Evolutionary conservation across 805 yeast species (phyloP).

Genomic region (Pichia heedii): DNA sequence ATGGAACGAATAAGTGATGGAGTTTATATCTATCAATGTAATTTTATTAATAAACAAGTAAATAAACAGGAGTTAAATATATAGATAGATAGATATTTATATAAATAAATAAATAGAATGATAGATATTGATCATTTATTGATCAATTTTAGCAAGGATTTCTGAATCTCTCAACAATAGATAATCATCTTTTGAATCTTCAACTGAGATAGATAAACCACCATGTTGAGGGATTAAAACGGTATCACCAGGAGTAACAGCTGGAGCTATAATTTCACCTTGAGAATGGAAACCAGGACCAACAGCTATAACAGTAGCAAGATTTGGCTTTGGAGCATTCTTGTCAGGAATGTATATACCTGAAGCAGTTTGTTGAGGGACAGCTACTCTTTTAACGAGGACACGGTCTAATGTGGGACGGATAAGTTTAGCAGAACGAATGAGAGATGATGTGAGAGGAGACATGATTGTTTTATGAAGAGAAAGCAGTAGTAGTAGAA

Average conservation of each 20-base stretch:
- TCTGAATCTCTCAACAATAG: conserved; percentile 82
- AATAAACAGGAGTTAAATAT: not conserved
- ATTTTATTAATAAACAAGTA: conserved; percentile 32
- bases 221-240: conserved; percentile 94
- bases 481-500: too few species aligned
- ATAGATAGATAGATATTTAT: not conserved
- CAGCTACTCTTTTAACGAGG: conserved; percentile 88
- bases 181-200: conserved; percentile 41
- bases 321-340: conserved; percentile 88
- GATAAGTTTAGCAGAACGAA: conserved; percentile 79
- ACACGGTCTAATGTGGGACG: conserved; percentile 94
- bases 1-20: too few species aligned
- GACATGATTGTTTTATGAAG: not conserved
- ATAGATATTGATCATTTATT: conserved; percentile 25
- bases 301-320: conserved; percentile 85
- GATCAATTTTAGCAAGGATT: conserved; percentile 85
- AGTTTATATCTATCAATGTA: too few species aligned
- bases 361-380: conserved; percentile 82
- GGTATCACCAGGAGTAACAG: conserved; percentile 84
- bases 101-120: too few species aligned
- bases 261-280: conserved; percentile 64
- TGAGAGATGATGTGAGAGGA: conserved; percentile 36
- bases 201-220: conserved; percentile 77
- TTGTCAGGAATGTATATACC: conserved; percentile 94
- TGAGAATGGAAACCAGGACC: conserved; percentile 86